A percentile compares a stretch with the other conserved stretches of the same genome.
phyloP scores from a whole-genome alignment of 345 rosid genomes.

The Populus euphratica region DNA sequence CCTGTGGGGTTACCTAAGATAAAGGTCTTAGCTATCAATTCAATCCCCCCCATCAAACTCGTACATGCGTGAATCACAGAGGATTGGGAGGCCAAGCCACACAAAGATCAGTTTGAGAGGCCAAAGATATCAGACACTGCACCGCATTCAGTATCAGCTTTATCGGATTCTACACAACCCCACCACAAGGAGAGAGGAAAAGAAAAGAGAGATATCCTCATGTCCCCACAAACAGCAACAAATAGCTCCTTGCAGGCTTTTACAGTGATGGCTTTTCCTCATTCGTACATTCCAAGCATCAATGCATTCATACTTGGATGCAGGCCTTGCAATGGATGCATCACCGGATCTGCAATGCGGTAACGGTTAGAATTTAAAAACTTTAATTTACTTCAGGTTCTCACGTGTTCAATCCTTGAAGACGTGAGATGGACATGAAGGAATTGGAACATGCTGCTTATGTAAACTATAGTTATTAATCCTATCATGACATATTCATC shows the following conservation, averaged over 20 bases:
- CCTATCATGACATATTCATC: too few species aligned
- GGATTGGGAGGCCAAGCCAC: slow-evolving; percentile 2
- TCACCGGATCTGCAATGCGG: not conserved
- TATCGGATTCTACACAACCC: slow-evolving; percentile 32
- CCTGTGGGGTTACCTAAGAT: slow-evolving; percentile 14
- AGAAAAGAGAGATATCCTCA: slow-evolving; percentile 12
- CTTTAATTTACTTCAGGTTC: too few species aligned
- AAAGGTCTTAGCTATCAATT: not conserved
- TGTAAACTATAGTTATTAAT: too few species aligned
- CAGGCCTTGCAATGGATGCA: not conserved
- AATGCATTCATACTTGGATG: slow-evolving; percentile 13
- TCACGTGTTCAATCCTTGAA: too few species aligned
- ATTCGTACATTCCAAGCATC: slow-evolving; percentile 23
- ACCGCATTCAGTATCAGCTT: slow-evolving; percentile 22
- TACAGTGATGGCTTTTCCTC: slow-evolving; percentile 33
- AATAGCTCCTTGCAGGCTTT: slow-evolving; percentile 42
- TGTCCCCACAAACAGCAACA: slow-evolving; percentile 36
- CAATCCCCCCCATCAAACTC: not conserved
- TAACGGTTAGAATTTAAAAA: too few species aligned
- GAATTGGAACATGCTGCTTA: too few species aligned
- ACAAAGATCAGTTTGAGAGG: not conserved
- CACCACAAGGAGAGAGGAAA: not conserved
- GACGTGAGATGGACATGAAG: too few species aligned
- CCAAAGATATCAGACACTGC: slow-evolving; percentile 10
- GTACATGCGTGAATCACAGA: not conserved